Evolutionary conservation across 2,329 filamentous ascomycete genomes (phyloP), one percentile per base, ranked within the genome.

Genomic region (Botrytis tulipae): DNA sequence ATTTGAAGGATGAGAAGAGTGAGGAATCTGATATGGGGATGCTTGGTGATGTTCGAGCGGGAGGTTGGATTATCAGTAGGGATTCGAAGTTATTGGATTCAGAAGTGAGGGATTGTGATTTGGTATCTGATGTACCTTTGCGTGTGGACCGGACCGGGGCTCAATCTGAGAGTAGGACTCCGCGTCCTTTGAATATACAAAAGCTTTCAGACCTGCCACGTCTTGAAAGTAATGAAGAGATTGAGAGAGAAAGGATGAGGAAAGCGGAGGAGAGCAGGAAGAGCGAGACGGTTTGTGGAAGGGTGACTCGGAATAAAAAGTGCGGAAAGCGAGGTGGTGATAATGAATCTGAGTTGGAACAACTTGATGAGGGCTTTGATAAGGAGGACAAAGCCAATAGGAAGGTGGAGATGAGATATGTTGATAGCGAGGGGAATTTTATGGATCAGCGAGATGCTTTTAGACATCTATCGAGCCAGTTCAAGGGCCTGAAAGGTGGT

Each of bases 21-120:
- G 32, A 35, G 7, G 1, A 12, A 20, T 40, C 32, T 9, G 1
- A 25, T 3, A 1, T 1, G 16, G 65, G 20, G 14, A 0, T 37
- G 16, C 6, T 35, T n/a, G 7, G 29, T 59, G 29, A 10, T 59
- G 0, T 32, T 32, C 3, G 18, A 22, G 7, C 18, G 29, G 14
- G 1, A 59, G 54, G 20, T 57, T 57, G n/a, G 54, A 18, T 16
- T 29, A n/a, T 57, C 22, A 3, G n/a, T 1, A 35, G 54, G 16
- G 18, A 1, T 3, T 59, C 8, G 6, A 20, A 18, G 16, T 1
- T 12, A 2, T 9, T 9, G 18, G 18, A 12, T 14, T 44, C n/a
- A 1, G 18, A 65, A 4, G 44, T 65, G 10, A 20, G 8, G 18
- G 29, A 25, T 25, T 46, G 22, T 35, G 42, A 22, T 22, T 25